A percentile compares a stretch with the other conserved stretches of the same genome.
These are phyloP conservation scores for Aspergillus bombycis DNA, from an alignment of 2,329 filamentous ascomycete genomes.

Conservation along the genomic window DNA sequence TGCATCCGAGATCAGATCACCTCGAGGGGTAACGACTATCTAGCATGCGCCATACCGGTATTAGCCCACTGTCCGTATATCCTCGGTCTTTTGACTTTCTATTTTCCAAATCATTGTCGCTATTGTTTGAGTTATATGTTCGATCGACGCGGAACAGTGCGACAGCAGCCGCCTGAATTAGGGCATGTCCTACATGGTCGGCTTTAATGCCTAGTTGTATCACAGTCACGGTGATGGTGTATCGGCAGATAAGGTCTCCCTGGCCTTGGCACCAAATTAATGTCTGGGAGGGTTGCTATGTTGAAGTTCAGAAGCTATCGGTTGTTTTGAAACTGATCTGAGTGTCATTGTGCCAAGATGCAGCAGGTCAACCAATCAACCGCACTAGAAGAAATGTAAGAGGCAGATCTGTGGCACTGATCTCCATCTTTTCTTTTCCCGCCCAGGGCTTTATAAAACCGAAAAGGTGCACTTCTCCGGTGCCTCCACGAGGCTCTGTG, in stretches of 20 bases:
- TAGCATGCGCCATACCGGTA: neutral
- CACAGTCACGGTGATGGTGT: neutral
- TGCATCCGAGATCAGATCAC: conserved; percentile 11
- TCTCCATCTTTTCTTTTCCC: neutral
- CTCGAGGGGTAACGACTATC: neutral
- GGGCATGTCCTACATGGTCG: neutral
- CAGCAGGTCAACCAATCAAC: neutral
- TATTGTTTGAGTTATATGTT: neutral
- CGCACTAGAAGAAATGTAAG: too few species aligned
- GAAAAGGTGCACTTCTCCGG: neutral
- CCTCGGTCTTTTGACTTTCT: neutral
- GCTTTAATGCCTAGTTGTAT: neutral
- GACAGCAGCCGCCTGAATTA: neutral
- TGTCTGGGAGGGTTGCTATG: neutral
- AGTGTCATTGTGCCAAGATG: neutral
- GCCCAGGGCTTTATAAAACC: neutral
- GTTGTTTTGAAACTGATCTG: neutral
- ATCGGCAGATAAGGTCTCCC: neutral
- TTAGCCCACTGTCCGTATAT: neutral
- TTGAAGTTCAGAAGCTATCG: neutral
- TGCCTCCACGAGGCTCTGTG: neutral
- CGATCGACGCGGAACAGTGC: neutral
- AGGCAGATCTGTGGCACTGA: neutral
- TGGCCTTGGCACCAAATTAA: too few species aligned
- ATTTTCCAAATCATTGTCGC: too few species aligned